Evolutionary conservation across 768 basidiomycete species (phyloP), one percentile per base, ranked within the genome.

Genomic region (Lentinus brumalis): DNA sequence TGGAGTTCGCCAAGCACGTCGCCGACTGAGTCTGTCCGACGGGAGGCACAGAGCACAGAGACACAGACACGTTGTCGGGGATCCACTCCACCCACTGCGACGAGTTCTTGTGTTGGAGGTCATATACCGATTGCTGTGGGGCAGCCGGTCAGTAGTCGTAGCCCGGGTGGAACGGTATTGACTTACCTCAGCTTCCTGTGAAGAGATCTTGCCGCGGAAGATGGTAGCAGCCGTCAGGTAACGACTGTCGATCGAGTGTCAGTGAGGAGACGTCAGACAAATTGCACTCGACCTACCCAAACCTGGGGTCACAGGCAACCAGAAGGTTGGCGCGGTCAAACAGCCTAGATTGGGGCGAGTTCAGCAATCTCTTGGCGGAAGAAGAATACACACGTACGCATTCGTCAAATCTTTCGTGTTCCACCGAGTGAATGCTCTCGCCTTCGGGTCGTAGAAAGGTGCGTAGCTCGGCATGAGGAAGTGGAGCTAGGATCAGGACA

Each of bases 401-500:
- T 82, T 79, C 0, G 91, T 93, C 56, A 96, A 70, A 63, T 95
- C 92, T 0, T 85, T 68, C 4, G 91, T 79, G 6, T 84, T 84
- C 46, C 81, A 74, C 29, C 80, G 79, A 64, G 88, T 80, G 76
- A 83, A 95, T 2, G 83, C 75, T 50, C 77, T 78, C 0, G 86
- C 79, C 56, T 84, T 85, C 3, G 85, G 80, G 65, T 93, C 84
- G 63, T 83, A 86, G 67, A 98, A 86, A 0, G 97, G 97, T 0
- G 94, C 94, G 72, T 94, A 97, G 65, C 93, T 95, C 51, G 94
- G 93, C 80, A 94, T 91, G 67, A 99, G 84, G 85, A 98, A 99
- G 73, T 99, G 96, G 54, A 98, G 83, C 88, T 96, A 73, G 69
- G 69, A 52, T 30, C 40, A 56, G 15, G 61, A 41, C 31, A 66